Percentiles rank a stretch among this genome's conserved stretches.
Evolutionary conservation across 768 basidiomycete species (phyloP).

Genomic region (Hypholoma fasciculare): DNA sequence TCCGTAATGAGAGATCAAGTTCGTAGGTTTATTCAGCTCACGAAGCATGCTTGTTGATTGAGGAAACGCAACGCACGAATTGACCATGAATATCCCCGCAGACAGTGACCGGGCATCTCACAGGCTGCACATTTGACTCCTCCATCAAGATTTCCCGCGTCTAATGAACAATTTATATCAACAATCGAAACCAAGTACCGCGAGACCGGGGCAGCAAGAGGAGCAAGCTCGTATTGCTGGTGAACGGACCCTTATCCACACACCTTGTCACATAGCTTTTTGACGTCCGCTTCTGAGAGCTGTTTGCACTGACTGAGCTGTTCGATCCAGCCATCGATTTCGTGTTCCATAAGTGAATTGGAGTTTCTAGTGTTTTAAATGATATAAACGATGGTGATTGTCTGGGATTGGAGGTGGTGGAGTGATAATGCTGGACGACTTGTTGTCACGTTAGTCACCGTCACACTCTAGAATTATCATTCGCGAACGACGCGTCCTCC

Average conservation of each 20-base stretch:
- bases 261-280: slow-evolving; percentile 99
- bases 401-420: slow-evolving; percentile 35
- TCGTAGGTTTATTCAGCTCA: not conserved
- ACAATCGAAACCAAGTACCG: slow-evolving; percentile 7
- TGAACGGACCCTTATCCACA: slow-evolving; percentile 30
- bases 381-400: slow-evolving; percentile 29
- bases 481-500: slow-evolving; percentile 29
- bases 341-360: slow-evolving; percentile 51
- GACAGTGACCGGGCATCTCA: slow-evolving; percentile 97
- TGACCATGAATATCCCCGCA: slow-evolving; percentile 99
- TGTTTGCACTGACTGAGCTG: slow-evolving; percentile 98
- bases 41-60: slow-evolving; percentile 9
- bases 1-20: not conserved
- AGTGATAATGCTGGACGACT: slow-evolving; percentile 27
- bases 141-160: slow-evolving; percentile 98
- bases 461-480: slow-evolving; percentile 27
- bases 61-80: slow-evolving; percentile 70
- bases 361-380: slow-evolving; percentile 29
- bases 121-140: slow-evolving; percentile 98
- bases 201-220: slow-evolving; percentile 8
- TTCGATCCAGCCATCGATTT: slow-evolving; percentile 97
- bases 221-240: no score
- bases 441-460: slow-evolving; percentile 30
- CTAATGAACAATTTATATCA: slow-evolving; percentile 40
- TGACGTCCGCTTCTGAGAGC: slow-evolving; percentile 91